Conservation (phyloP, 2,329 filamentous ascomycete genomes). For the Fusarium illudens region DNA sequence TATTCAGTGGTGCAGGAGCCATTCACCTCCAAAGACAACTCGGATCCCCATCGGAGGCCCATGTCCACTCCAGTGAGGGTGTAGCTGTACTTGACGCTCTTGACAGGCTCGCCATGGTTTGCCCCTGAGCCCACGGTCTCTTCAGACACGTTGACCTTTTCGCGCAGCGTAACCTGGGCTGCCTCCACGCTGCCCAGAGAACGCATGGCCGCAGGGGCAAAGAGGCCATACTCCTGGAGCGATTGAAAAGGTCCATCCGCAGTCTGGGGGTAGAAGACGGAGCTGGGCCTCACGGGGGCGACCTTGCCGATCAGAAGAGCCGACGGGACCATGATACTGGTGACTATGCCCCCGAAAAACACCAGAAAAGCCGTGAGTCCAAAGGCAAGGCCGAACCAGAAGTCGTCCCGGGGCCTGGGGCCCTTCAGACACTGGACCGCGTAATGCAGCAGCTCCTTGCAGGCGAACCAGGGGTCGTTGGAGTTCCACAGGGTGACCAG, state of each 20-base stretch:
- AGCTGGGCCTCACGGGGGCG: neutral
- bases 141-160: neutral
- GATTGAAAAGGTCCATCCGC: neutral
- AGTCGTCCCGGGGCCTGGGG: neutral
- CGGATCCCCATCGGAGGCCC: neutral
- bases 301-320: neutral
- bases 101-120: neutral
- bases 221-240: neutral
- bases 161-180: neutral
- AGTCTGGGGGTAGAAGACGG: neutral
- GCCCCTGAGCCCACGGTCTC: neutral
- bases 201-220: neutral
- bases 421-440: neutral
- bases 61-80: neutral
- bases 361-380: neutral
- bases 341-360: neutral
- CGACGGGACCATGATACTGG: neutral
- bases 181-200: neutral
- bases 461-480: neutral
- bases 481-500: slow-evolving; percentile 1
- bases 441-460: neutral
- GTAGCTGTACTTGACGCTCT: neutral
- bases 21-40: neutral
- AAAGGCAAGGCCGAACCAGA: neutral
- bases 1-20: neutral